Evolutionary conservation across 2,329 filamentous ascomycete species (phyloP), one percentile per base, ranked within the genome.

Genomic region (Coniella vitis): DNA sequence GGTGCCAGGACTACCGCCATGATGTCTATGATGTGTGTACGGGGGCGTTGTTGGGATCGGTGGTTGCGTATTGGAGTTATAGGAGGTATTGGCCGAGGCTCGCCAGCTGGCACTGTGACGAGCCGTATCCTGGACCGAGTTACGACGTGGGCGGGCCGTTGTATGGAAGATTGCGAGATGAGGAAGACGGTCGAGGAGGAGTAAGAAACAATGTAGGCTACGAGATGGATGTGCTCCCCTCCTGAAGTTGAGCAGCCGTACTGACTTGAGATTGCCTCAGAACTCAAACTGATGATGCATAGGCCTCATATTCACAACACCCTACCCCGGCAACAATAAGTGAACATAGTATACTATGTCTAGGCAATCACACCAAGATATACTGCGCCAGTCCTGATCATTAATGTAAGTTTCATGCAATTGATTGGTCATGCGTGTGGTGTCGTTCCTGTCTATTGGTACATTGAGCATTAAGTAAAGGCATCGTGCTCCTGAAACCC

Each of bases 1-100:
- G 84, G 7, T 84, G 80, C 55, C 76, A 86, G 63, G 83, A 86
- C 62, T 86, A 87, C 60, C 69, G 84, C 42, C 83, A 87, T 57
- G 83, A 87, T 55, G 82, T 85, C 2, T 85, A 83, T 54, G 83
- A 87, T 58, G 82, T 87, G 12, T 76, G 73, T 44, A 72, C 76
- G 5, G 83, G 84, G 0, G 76, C 77, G 0, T 61, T 76, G 21
- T 66, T 87, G 13, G 84, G 83, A 3, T 76, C 76, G 61, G 63
- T 67, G 4, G 66, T 85, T 25, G 76, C 81, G 3, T 81, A 81
- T 59, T 85, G 81, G 72, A 84, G 78, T 54, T 86, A 86, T 59
- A 68, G 81, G 53, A 66, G 80, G 55, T 82, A 84, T 60, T 85
- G 78, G 72, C 81, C 81, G 7, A 63, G 66, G 25, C 62, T 84